phyloP scores from a whole-genome alignment of 1,284 basidiomycete genomes.

The Sporisorium scitamineum region DNA sequence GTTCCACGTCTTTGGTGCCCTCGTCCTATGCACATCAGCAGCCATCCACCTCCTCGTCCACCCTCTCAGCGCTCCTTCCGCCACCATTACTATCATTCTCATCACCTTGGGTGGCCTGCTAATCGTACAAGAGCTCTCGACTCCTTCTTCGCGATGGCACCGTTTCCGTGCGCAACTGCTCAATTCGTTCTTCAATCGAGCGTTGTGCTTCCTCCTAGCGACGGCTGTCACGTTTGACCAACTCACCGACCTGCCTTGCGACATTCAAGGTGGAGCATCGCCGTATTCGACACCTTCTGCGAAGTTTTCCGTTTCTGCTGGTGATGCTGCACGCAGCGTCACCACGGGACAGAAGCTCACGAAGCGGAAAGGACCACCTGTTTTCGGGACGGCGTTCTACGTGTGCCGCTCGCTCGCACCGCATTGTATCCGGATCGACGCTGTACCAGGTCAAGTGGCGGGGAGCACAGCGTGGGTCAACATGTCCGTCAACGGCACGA shows the following conservation, averaged over 20 bases:
- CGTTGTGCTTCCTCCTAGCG: slow-evolving; percentile 7
- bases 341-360: not conserved
- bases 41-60: slow-evolving; percentile 18
- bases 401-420: slow-evolving; percentile 26
- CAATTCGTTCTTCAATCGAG: slow-evolving; percentile 5
- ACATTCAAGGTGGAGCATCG: not conserved
- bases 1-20: slow-evolving; percentile 15
- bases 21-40: not conserved
- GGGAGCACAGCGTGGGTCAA: slow-evolving; percentile 21
- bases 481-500: not conserved
- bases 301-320: slow-evolving; percentile 13
- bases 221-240: slow-evolving; percentile 18
- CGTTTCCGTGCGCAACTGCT: not conserved
- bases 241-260: slow-evolving; percentile 12
- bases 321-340: not conserved
- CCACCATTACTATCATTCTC: slow-evolving; percentile 10
- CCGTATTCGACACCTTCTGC: slow-evolving; percentile 8
- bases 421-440: slow-evolving; percentile 6
- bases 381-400: slow-evolving; percentile 25
- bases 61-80: slow-evolving; percentile 5
- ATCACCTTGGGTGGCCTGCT: not conserved
- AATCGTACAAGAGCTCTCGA: slow-evolving; percentile 9
- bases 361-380: not conserved
- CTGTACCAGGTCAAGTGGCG: not conserved
- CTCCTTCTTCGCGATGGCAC: not conserved